Conservation (phyloP, 1,284 basidiomycete genomes). For the Amylostereum chailletii region DNA sequence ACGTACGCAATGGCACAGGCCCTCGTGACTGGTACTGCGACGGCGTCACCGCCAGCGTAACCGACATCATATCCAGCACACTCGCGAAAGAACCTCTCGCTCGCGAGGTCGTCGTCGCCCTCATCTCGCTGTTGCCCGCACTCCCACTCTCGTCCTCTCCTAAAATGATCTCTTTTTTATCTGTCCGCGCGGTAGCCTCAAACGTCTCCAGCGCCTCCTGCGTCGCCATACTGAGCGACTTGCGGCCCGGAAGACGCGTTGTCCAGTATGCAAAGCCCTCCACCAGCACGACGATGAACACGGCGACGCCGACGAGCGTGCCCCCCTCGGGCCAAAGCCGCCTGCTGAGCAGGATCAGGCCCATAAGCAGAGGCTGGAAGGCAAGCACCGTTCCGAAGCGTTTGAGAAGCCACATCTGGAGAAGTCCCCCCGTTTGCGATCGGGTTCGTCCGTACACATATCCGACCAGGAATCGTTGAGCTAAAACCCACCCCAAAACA, state of each 20-base stretch:
- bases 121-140: slow-evolving; percentile 38
- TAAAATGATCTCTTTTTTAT: slow-evolving; percentile 21
- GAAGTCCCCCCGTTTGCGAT: slow-evolving; percentile 61
- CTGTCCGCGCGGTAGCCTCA: slow-evolving; percentile 29
- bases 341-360: slow-evolving; percentile 61
- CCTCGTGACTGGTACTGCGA: slow-evolving; percentile 45
- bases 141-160: slow-evolving; percentile 42
- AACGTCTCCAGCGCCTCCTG: slow-evolving; percentile 51
- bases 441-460: slow-evolving; percentile 66
- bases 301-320: slow-evolving; percentile 46
- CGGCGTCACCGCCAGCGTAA: slow-evolving; percentile 65
- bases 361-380: slow-evolving; percentile 67
- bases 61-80: slow-evolving; percentile 73
- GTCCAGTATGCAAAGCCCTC: slow-evolving; percentile 47
- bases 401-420: slow-evolving; percentile 68
- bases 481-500: slow-evolving; percentile 22
- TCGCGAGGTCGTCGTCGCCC: slow-evolving; percentile 27
- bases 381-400: slow-evolving; percentile 57
- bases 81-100: slow-evolving; percentile 63
- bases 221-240: slow-evolving; percentile 46
- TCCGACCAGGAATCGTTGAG: slow-evolving; percentile 66
- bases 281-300: slow-evolving; percentile 44
- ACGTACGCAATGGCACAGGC: slow-evolving; percentile 60
- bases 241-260: slow-evolving; percentile 36
- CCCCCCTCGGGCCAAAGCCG: slow-evolving; percentile 65